phyloP scores from a whole-genome alignment of 1,139 yeast species.

The Chernovozyma sophiae-reginae region DNA sequence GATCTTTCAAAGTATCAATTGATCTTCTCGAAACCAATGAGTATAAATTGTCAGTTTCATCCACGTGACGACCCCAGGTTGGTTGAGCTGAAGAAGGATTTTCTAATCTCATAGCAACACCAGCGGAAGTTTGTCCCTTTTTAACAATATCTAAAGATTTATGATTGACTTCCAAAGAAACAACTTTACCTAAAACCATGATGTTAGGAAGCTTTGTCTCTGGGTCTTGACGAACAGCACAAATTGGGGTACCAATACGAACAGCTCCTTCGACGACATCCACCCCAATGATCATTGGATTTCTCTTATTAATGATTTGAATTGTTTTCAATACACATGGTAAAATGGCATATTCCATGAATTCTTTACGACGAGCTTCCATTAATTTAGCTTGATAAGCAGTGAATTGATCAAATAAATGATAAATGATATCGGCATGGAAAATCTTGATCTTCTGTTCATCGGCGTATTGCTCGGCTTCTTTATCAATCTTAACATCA shows the following conservation, averaged over 20 bases:
- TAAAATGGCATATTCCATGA: conserved; percentile 84
- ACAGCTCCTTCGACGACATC: conserved; percentile 91
- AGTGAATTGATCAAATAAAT: conserved; percentile 90
- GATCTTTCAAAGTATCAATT: conserved; percentile 95
- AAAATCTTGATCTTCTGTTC: conserved; percentile 90
- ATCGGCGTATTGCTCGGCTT: conserved; percentile 95
- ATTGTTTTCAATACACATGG: conserved; percentile 93
- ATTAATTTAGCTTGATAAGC: conserved; percentile 85
- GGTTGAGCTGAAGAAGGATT: conserved; percentile 92
- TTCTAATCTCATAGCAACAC: conserved; percentile 97
- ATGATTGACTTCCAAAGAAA: conserved; percentile 91
- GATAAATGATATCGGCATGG: conserved; percentile 95
- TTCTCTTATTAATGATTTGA: conserved; percentile 96
- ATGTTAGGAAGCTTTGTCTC: conserved; percentile 70
- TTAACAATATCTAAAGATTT: conserved; percentile 73
- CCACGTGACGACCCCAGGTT: conserved; percentile 98
- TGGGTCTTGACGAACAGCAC: conserved; percentile 90
- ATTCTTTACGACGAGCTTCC: conserved; percentile 87
- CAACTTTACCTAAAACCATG: conserved; percentile 78
- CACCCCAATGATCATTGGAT: conserved; percentile 99
- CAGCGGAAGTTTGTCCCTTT: conserved; percentile 94
- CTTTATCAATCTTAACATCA: conserved; percentile 95
- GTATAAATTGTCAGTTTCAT: conserved; percentile 83
- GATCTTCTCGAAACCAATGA: conserved; percentile 85
- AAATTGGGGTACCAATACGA: conserved; percentile 90